A percentile compares a stretch with the other conserved stretches of the same genome.
phyloP scores from a whole-genome alignment of 768 basidiomycete genomes.

The Rhodocollybia butyracea region DNA sequence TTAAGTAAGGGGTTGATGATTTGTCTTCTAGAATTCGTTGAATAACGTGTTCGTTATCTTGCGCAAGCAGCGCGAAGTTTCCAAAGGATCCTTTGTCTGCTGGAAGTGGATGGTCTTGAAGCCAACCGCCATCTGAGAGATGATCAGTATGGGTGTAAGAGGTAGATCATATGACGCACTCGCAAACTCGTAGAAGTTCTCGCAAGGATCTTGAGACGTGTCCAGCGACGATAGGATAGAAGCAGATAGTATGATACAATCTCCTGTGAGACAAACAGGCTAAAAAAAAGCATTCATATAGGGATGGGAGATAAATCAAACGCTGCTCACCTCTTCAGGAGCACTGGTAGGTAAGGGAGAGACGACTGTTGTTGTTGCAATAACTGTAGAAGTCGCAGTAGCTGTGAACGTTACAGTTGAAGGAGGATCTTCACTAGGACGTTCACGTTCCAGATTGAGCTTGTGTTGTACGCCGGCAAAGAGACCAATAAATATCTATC shows the following conservation, averaged over 20 bases:
- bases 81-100: constrained; percentile 76
- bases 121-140: constrained; percentile 86
- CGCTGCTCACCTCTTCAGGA: constrained; percentile 46
- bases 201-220: constrained; percentile 83
- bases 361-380: constrained; percentile 37
- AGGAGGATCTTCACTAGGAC: constrained; percentile 28
- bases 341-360: constrained; percentile 48
- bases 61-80: constrained; percentile 66
- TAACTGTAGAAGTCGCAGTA: constrained; percentile 39
- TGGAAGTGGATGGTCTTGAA: constrained; percentile 77
- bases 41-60: constrained; percentile 76
- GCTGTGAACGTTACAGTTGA: constrained; percentile 28
- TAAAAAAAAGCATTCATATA: constrained; percentile 22
- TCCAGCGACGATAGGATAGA: constrained; percentile 81
- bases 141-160: constrained; percentile 6
- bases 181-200: constrained; percentile 91
- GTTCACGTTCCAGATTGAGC: constrained; percentile 47
- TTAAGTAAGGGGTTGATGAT: constrained; percentile 27
- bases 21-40: constrained; percentile 63
- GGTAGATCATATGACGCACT: constrained; percentile 51
- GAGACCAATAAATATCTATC: constrained; percentile 82
- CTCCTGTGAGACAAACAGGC: constrained; percentile 69
- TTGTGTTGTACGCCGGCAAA: constrained; percentile 88
- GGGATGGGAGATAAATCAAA: constrained; percentile 1
- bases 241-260: constrained; percentile 83